These are phyloP conservation scores for Auriscalpium microsporum DNA, from an alignment of 768 basidiomycete species.

Conservation along the genomic window DNA sequence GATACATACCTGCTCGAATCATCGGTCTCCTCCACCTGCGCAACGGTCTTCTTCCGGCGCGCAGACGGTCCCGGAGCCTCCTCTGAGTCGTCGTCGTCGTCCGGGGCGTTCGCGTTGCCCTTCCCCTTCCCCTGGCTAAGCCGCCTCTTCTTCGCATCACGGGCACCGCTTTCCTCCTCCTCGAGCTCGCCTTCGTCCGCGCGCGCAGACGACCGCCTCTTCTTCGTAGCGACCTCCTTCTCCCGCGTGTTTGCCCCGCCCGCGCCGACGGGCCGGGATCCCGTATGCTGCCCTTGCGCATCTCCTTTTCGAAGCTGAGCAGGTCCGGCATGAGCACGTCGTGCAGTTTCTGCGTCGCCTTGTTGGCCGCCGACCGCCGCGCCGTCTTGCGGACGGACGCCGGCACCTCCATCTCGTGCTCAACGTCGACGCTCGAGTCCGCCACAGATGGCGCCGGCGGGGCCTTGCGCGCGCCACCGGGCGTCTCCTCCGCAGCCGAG, in stretches of 20 bases:
- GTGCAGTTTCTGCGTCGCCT: conserved; percentile 35
- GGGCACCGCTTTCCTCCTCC: conserved; percentile 1
- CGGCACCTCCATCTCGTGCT: conserved; percentile 4
- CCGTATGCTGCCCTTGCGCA: conserved; percentile 31
- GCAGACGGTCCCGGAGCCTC: background rate
- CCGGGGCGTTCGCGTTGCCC: conserved; percentile 25
- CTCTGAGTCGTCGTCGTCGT: background rate
- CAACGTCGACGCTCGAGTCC: conserved; percentile 13
- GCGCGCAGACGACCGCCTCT: conserved; percentile 19
- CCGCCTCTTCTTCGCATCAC: conserved; percentile 8
- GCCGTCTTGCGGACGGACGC: conserved; percentile 17
- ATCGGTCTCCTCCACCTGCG: background rate
- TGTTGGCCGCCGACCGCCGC: conserved; percentile 45
- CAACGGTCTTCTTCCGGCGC: background rate
- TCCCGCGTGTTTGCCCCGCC: conserved; percentile 15
- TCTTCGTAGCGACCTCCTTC: conserved; percentile 11
- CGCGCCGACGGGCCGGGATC: conserved; percentile 14
- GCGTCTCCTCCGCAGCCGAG: background rate
- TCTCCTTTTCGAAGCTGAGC: conserved; percentile 58
- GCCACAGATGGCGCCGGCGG: conserved; percentile 7
- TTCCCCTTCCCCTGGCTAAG: conserved; percentile 15
- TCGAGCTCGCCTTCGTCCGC: conserved; percentile 3
- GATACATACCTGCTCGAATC: background rate
- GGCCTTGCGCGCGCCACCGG: background rate
- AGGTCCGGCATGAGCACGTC: conserved; percentile 72